A percentile compares a stretch with the other conserved stretches of the same genome.
phyloP scores from a whole-genome alignment of 106 monocot genomes.

The Acorus calamus region DNA sequence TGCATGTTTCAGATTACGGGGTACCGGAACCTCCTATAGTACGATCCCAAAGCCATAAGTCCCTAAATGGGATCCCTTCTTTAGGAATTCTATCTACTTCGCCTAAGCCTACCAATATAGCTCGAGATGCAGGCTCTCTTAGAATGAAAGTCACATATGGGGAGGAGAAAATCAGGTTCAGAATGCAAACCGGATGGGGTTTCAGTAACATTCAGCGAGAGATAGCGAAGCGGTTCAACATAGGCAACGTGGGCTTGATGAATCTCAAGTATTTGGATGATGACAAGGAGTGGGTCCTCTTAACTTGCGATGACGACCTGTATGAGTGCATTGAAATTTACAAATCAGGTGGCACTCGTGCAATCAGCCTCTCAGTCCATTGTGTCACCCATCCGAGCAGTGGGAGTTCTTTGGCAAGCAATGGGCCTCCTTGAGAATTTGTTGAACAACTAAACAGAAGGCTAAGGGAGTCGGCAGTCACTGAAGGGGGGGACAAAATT shows the following conservation, averaged over 20 bases:
- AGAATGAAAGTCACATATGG: conserved; percentile 57
- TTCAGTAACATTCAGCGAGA: conserved; percentile 51
- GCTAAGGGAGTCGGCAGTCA: too few relatives aligned
- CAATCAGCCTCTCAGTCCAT: conserved; percentile 44
- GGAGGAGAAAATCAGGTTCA: conserved; percentile 57
- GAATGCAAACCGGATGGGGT: conserved; percentile 43
- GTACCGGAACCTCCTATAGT: neutral
- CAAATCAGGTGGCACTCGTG: conserved; percentile 28
- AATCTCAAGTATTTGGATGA: conserved; percentile 80
- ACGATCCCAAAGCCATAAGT: conserved; percentile 6
- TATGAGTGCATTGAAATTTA: conserved; percentile 54
- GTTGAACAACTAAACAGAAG: too few relatives aligned
- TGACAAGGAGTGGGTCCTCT: conserved; percentile 68
- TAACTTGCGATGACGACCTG: conserved; percentile 71
- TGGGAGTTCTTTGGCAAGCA: too few relatives aligned
- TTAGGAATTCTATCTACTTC: neutral
- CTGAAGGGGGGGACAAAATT: too few relatives aligned
- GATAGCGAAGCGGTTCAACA: conserved; percentile 34
- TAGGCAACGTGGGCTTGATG: conserved; percentile 15
- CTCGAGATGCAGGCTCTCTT: conserved; percentile 1
- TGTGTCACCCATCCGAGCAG: neutral
- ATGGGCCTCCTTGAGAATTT: too few relatives aligned
- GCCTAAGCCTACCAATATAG: neutral
- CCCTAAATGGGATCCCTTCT: conserved; percentile 7
- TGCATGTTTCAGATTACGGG: conserved; percentile 12